A percentile compares a stretch with the other conserved stretches of the same genome.
phyloP scores from a whole-genome alignment of 768 basidiomycete species.

The Sporobolomyces phaffii region DNA sequence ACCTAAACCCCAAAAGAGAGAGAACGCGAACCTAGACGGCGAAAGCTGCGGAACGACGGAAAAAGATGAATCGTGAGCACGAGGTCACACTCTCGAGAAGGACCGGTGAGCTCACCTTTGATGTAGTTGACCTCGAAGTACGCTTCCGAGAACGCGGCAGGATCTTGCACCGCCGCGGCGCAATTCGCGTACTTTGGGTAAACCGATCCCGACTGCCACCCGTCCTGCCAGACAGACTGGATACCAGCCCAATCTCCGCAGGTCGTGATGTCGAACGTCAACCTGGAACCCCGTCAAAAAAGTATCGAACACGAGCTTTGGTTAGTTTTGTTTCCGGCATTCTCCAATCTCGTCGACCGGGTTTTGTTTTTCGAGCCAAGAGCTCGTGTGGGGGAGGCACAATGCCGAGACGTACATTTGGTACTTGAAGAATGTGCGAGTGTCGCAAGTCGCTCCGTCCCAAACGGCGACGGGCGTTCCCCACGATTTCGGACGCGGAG shows the following conservation, averaged over 20 bases:
- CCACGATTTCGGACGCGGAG: conserved; percentile 51
- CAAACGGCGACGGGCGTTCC: conserved; percentile 50
- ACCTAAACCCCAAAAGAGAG: not conserved
- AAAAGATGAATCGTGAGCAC: too few relatives aligned
- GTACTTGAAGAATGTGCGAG: conserved; percentile 46
- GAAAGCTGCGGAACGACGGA: not conserved
- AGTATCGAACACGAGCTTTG: too few relatives aligned
- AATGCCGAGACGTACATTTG: too few relatives aligned
- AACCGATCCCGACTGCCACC: not conserved
- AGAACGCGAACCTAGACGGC: not conserved
- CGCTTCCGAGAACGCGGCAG: conserved; percentile 53
- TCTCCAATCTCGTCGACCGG: too few relatives aligned
- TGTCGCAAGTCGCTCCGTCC: conserved; percentile 47
- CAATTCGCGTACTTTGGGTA: conserved; percentile 44
- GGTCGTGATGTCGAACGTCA: conserved; percentile 37
- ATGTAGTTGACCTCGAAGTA: conserved; percentile 41
- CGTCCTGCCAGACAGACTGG: conserved; percentile 32
- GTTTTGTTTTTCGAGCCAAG: too few relatives aligned
- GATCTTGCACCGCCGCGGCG: conserved; percentile 52
- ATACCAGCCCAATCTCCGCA: conserved; percentile 52
- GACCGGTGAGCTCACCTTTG: conserved; percentile 31
- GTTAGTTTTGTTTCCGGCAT: too few relatives aligned
- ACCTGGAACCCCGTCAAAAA: too few relatives aligned
- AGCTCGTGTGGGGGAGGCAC: too few relatives aligned
- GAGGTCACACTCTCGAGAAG: too few relatives aligned